Conservation (phyloP, 108 stramenopile genomes). For the Chaetoceros tenuissimus region DNA sequence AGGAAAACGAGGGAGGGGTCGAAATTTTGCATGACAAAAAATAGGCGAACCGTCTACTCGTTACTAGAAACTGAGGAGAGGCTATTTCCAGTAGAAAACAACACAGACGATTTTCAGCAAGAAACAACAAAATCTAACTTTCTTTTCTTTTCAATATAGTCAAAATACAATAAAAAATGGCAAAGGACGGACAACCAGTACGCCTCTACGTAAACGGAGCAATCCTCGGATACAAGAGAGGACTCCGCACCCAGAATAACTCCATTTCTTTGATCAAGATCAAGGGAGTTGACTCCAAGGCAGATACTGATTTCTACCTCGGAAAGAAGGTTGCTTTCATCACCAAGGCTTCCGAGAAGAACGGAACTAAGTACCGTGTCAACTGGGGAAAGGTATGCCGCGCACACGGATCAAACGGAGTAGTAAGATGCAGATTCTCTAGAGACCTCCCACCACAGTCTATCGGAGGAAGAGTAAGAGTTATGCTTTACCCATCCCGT, state of each 20-base stretch:
- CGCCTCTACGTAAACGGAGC: conserved; percentile 96
- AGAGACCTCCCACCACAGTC: conserved; percentile 91
- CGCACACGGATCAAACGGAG: conserved; percentile 95
- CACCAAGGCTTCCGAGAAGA: conserved; percentile 85
- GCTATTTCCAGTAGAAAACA: no score
- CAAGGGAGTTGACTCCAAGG: conserved; percentile 89
- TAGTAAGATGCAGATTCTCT: conserved; percentile 96
- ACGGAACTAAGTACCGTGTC: conserved; percentile 92
- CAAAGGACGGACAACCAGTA: conserved; percentile 50
- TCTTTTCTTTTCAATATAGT: no score
- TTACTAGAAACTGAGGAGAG: no score
- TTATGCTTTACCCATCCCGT: conserved; percentile 86
- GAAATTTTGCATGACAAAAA: no score
- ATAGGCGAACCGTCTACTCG: no score
- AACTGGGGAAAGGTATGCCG: conserved; percentile 98
- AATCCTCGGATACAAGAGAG: conserved; percentile 97
- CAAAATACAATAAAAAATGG: no score
- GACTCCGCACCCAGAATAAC: conserved; percentile 94
- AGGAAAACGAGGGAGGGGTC: no score
- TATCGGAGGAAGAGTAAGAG: conserved; percentile 83
- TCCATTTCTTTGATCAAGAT: conserved; percentile 97
- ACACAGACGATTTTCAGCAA: no score
- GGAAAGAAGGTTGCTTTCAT: conserved; percentile 99
- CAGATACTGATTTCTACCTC: conserved; percentile 92
- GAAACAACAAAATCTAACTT: no score